phyloP scores from a whole-genome alignment of 2,329 filamentous ascomycete species.

The Penicillium janthinellum region DNA sequence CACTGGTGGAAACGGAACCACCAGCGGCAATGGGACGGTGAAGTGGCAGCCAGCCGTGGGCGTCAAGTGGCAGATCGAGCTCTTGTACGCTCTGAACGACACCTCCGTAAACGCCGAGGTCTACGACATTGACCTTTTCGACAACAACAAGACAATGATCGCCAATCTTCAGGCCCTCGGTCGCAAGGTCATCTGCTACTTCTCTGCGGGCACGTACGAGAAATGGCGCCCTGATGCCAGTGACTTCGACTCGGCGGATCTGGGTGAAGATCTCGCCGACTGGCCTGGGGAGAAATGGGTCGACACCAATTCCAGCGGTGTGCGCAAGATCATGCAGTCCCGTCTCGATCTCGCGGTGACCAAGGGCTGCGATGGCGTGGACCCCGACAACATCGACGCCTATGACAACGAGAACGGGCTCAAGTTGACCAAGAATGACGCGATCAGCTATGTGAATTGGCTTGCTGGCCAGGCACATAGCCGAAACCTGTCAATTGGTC shows the following conservation, averaged over 20 bases:
- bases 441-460: conserved; percentile 62
- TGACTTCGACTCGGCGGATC: conserved; percentile 57
- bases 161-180: conserved; percentile 51
- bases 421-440: conserved; percentile 57
- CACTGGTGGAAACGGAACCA: conserved; percentile 22
- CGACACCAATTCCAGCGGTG: conserved; percentile 57
- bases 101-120: conserved; percentile 55
- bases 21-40: conserved; percentile 28
- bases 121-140: conserved; percentile 65
- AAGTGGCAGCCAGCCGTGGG: conserved; percentile 58
- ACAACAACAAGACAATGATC: conserved; percentile 53
- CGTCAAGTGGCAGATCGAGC: conserved; percentile 64
- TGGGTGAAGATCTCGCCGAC: conserved; percentile 61
- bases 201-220: conserved; percentile 71
- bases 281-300: conserved; percentile 72
- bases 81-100: conserved; percentile 47
- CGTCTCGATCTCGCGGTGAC: conserved; percentile 61
- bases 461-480: conserved; percentile 58
- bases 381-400: conserved; percentile 71
- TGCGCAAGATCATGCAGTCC: conserved; percentile 65
- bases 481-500: conserved; percentile 62
- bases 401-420: conserved; percentile 68
- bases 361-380: conserved; percentile 69
- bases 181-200: conserved; percentile 72
- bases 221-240: conserved; percentile 60